Base-by-base conservation (phyloP, 352 stramenopile species). In the Phytophthora ohioensis region DNA sequence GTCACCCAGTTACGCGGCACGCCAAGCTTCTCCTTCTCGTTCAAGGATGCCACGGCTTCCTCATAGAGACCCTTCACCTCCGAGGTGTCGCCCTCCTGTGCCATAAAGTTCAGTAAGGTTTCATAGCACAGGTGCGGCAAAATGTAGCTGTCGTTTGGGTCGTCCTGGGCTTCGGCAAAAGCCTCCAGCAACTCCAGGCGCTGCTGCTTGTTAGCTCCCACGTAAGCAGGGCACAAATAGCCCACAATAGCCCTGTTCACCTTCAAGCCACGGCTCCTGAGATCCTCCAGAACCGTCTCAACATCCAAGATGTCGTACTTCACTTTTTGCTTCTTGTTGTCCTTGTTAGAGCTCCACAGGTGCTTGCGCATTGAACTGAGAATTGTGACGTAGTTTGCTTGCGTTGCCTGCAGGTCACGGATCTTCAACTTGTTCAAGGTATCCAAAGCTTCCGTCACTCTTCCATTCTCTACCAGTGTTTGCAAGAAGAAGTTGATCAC, bases 131-230 rank as follows among this genome's bases (percentile, higher is more conserved):
- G 30, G 15, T 71, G 69, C 31, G 80, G 80, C 38, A 89, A 75
- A 36, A 81, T 47, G 69, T 82, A 91, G 11, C 48, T 74, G 62
- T 91, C 83, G 21, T 73, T 64, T 2, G 67, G 59, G 10, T 64
- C 58, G 17, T 41, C 61, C 52, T 73, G 67, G 30, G 68, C 72
- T 21, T 78, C 66, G 6, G 69, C 66, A 71, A 87, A 91, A 43
- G 76, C 80, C 39, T 91, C 81, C 13, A 91, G 71, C 41, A 91
- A 58, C 54, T 80, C 69, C 57, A 87, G 66, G 27, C 81, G 84
- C 64, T 91, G 84, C 41, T 81, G 71, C 64, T 89, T 90, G 64
- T 81, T 74, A 36, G 78, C 84, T 42, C 30, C 46, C 10, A 69
- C 57, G 39, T 90, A 87, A 32, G 67, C 65, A 42, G 76, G 64